Evolutionary conservation across 768 basidiomycete genomes (phyloP).

Genomic region (Sutorius australiensis): DNA sequence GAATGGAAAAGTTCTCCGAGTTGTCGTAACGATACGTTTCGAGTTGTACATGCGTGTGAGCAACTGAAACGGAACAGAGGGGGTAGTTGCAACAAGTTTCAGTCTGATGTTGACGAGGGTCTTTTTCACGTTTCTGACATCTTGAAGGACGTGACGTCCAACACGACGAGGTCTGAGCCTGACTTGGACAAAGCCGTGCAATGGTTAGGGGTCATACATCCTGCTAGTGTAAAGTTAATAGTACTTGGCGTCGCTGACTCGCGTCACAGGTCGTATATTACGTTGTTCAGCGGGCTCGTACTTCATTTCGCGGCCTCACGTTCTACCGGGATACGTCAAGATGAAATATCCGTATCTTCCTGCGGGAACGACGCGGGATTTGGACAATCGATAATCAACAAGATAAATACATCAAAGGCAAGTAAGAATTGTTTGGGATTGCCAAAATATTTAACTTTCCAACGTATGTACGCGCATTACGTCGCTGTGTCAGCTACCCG

Average conservation of each 20-base stretch:
- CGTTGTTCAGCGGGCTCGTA: too few species aligned
- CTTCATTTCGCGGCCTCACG: neutral
- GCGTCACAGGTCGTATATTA: too few species aligned
- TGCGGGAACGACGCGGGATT: neutral
- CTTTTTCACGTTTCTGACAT: neutral
- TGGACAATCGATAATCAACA: conserved; percentile 5
- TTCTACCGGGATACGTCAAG: neutral
- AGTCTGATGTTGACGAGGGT: neutral
- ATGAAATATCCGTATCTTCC: neutral
- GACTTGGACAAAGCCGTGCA: neutral
- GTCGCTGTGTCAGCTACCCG: conserved; percentile 4
- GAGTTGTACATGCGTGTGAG: neutral
- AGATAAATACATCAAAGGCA: neutral
- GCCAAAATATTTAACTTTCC: conserved; percentile 2
- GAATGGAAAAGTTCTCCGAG: conserved; percentile 2
- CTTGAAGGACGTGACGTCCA: neutral
- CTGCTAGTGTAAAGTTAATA: too few species aligned
- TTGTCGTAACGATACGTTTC: conserved; percentile 13
- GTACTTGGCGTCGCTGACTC: neutral
- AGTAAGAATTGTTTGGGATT: conserved; percentile 4
- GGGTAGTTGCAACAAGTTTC: neutral
- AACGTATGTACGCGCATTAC: conserved; percentile 16
- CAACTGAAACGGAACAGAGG: neutral
- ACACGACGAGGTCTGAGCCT: neutral
- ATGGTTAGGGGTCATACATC: neutral